Base-by-base conservation (phyloP, 2,329 filamentous ascomycete species). In the Penicillium sp. region DNA sequence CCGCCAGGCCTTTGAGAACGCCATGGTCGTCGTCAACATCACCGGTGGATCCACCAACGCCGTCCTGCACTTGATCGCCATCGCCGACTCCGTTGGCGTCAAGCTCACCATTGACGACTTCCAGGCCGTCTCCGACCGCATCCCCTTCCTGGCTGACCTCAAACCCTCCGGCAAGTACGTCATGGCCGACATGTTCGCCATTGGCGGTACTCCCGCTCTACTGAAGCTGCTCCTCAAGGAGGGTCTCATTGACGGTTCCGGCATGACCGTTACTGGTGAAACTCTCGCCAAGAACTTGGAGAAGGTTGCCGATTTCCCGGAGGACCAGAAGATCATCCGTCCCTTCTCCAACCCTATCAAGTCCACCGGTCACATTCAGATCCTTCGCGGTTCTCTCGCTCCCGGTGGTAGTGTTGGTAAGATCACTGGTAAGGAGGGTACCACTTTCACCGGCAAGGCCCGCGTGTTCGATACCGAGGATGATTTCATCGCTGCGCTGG, bases 71-170 rank as follows among this genome's bases (percentile, higher is more conserved):
- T 79, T 95, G 53, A 91, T 95, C 73, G 91, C 91, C 72, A 93
- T 94, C 60, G 91, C 91, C 63, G 89, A 94, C 79, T 85, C 89
- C 6, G 91, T 92, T 24, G 91, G 91, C 70, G 85, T 95, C 75
- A 91, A 92, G 78, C 86, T 95, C 59, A 92, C 89, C 51, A 89
- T 95, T 62, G 91, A 95, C 70, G 91, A 95, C 79, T 94, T 94
- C 86, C 91, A 95, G 80, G 81, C 85, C 69, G 90, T 94, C 54
- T 92, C 90, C 0, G 89, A 95, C 81, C 86, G 88, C 53, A 92
- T 85, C 19, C 91, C 91, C 24, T 90, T 93, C 83, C 84, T 95
- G 26, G 91, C 91, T 9, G 91, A 95, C 75, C 82, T 95, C 45
- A 93, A 94, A 82, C 91, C 91, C 2, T 92, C 90, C 5, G 85